Evolutionary conservation across 345 rosid genomes (phyloP), one percentile per base, ranked within the genome.

Genomic region (Brassica carinata): DNA sequence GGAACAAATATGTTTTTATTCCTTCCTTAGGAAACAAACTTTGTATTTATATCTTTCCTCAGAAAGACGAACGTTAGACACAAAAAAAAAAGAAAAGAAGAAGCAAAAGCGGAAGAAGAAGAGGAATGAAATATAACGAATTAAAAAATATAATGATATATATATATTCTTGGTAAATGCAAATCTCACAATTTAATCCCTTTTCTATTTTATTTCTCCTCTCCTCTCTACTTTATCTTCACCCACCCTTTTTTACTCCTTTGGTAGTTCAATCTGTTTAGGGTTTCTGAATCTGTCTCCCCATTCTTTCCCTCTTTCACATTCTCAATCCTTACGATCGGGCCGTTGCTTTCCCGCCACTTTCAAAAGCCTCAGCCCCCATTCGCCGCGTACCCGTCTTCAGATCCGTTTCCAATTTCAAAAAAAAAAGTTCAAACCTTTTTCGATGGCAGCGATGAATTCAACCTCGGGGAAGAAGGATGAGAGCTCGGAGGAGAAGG

Each of bases 261-360:
- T 80, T 51, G 71, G 79, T 69, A 69, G 83, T 59, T 71, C 55
- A 45, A 11, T 45, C 55, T 13, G 55, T 11, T 45, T 11, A 88
- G 93, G 95, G 91, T 85, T 90, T 86, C 79, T 80, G 73, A 43
- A 74, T 74, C 64, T 74, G 76, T 72, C 78, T 7, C 78, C 81
- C 55, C 53, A 43, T 48, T 14, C 2, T 48, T 48, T 13, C 55
- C 15, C 17, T 48, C 55, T 6, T 38, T 3, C 2, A 38, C 43
- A 38, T 38, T n/a, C n/a, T 38, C 43, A 74, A 80, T 45, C 81
- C 79, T 75, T 69, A 82, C 80, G 88, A 84, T 85, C 87, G 69
- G 71, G 86, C 88, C 90, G 90, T 85, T 88, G 43, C 29, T 74
- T 90, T 94, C 97, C 96, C 94, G 94, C 97, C 96, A 85, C n/a